Evolutionary conservation across 1,284 basidiomycete species (phyloP), one percentile per base, ranked within the genome.

Genomic region (Ganoderma leucocontextum): DNA sequence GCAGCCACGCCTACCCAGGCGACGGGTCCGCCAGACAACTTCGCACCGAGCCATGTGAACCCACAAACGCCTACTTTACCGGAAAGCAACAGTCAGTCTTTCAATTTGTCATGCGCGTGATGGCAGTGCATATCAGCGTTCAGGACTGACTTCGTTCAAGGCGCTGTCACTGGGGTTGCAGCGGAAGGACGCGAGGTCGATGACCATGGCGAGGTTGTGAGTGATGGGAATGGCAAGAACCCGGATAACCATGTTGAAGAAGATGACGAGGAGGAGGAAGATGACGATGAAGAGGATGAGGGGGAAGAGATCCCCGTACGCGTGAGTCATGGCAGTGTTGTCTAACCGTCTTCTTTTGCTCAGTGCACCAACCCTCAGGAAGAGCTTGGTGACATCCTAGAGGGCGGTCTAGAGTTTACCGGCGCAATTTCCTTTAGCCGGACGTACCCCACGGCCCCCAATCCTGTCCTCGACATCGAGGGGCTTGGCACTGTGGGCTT

Each of bases 401-500:
- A 49, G 4, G 36, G 22, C 17, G 59, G 60, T 19, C 49, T 60
- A 0, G 47, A 42, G n/a, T 80, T 80, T 64, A 70, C 35, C 25
- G 65, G 57, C n/a, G 33, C 53, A 2, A 70, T 70, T 38, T 68
- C 78, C 74, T 71, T 80, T 76, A 61, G 39, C 47, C 47, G 52
- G 33, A 39, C 66, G 2, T 72, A 62, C 33, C 64, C 72, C 73
- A 36, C 73, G 68, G 57, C 80, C 70, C 73, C 76, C 69, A 72
- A 73, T 49, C 72, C 72, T 5, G 22, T 53, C 17, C 67, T 80
- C 9, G 59, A 53, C 12, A 65, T 80, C 15, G 70, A 72, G 1
- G 75, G 72, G 33, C 42, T 80, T 0, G 78, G 79, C 1, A 47
- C 68, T 6, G 66, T 85, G 44, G 82, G 83, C 0, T 76, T 85